phyloP scores from a whole-genome alignment of 176 grass and related monocot genomes.

The Cenchrus purpureus region DNA sequence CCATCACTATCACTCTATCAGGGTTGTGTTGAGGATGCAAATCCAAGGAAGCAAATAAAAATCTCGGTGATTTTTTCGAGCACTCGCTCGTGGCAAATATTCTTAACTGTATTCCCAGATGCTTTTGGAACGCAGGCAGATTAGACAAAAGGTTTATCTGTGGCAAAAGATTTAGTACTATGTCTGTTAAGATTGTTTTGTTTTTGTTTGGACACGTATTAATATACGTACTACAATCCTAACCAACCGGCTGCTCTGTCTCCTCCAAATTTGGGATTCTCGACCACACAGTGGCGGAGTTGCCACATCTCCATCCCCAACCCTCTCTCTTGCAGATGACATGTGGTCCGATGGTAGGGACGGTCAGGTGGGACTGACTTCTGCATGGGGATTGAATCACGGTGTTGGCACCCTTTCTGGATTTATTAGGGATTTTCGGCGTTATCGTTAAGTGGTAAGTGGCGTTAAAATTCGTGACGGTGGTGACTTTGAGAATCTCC shows the following conservation, averaged over 20 bases:
- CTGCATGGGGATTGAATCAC: too few relatives aligned
- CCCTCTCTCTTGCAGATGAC: background rate
- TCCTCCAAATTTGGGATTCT: slow-evolving; percentile 9
- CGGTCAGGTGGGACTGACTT: too few relatives aligned
- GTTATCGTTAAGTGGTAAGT: too few relatives aligned
- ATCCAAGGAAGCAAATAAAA: background rate
- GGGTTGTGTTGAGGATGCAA: background rate
- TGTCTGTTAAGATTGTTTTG: background rate
- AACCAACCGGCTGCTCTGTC: background rate
- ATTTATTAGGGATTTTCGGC: too few relatives aligned
- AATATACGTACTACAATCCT: background rate
- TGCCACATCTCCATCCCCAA: slow-evolving; percentile 20
- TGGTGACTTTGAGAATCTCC: too few relatives aligned
- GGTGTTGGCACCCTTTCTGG: too few relatives aligned
- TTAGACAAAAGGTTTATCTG: background rate
- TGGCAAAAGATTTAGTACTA: background rate
- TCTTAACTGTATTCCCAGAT: background rate
- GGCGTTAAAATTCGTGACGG: too few relatives aligned
- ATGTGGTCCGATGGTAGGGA: too few relatives aligned
- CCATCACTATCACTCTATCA: background rate
- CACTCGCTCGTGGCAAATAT: background rate
- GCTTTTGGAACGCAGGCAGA: background rate
- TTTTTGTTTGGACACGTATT: background rate
- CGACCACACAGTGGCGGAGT: slow-evolving; percentile 14
- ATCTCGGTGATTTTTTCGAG: background rate